A percentile compares a stretch with the other conserved stretches of the same genome.
phyloP scores from a whole-genome alignment of 805 yeast species.

The Yamadazyma paraphyllophila region DNA sequence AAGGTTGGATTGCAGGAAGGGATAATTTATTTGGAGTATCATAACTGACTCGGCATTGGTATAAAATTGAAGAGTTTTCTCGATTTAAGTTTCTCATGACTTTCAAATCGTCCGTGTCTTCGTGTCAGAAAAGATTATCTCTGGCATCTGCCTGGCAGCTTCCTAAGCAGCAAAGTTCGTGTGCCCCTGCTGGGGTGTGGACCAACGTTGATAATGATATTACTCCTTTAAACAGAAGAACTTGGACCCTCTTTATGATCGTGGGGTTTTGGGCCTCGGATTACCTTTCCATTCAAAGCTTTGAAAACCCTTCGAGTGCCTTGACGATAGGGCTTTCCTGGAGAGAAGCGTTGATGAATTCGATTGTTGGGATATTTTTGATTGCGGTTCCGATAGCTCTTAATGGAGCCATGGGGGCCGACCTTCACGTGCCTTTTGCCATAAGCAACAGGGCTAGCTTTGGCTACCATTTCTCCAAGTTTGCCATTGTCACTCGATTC shows the following conservation, averaged over 20 bases:
- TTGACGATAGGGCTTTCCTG: conserved; percentile 13
- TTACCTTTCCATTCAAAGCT: conserved; percentile 12
- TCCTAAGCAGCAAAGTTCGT: conserved; percentile 12
- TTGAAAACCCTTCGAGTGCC: conserved; percentile 11
- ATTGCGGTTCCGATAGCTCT: conserved; percentile 19
- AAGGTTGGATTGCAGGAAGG: background rate
- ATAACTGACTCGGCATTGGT: too few relatives aligned
- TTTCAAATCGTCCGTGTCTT: too few relatives aligned
- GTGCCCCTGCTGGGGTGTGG: conserved; percentile 15
- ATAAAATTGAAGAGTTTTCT: too few relatives aligned
- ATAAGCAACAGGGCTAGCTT: conserved; percentile 29
- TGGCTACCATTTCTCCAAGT: conserved; percentile 29
- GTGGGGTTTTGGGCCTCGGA: conserved; percentile 16
- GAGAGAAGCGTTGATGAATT: conserved; percentile 20
- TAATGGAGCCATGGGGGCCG: conserved; percentile 32
- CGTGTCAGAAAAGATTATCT: background rate
- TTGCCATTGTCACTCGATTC: conserved; percentile 29
- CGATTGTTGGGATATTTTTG: conserved; percentile 23
- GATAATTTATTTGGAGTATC: background rate
- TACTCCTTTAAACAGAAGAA: conserved; percentile 11
- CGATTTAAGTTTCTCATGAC: too few relatives aligned
- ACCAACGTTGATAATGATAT: conserved; percentile 15
- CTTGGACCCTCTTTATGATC: conserved; percentile 13
- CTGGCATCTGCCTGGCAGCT: conserved; percentile 2
- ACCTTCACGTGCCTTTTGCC: conserved; percentile 35